phyloP scores from a whole-genome alignment of 192 early-diverging fungal genomes.

The Coemansia furcata region DNA sequence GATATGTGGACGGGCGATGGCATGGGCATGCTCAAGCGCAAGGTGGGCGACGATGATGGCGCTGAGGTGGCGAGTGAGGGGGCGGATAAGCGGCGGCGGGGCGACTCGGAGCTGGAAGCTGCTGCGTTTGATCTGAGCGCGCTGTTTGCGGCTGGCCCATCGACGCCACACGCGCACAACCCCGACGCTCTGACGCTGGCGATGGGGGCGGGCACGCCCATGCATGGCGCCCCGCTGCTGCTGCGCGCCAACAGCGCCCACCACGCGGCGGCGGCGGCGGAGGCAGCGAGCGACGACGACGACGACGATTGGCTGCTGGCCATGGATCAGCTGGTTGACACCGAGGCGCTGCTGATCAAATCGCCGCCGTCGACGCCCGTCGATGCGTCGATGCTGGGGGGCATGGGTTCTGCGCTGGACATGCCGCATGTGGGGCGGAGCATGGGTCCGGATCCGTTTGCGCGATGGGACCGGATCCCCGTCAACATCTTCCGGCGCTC shows the following conservation, averaged over 20 bases:
- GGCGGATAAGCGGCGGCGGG: conserved; percentile 1
- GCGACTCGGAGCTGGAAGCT: not conserved
- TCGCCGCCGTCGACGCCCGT: conserved; percentile 47
- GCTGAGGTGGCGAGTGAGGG: not conserved
- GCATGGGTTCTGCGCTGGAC: not conserved
- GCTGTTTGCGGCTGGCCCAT: conserved; percentile 11
- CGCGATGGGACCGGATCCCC: conserved; percentile 52
- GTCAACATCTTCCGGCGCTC: conserved; percentile 53
- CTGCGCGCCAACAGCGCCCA: not conserved
- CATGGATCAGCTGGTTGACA: conserved; percentile 52
- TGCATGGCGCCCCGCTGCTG: conserved; percentile 7
- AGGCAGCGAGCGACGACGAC: not conserved
- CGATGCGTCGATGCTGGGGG: conserved; percentile 2
- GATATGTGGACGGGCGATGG: not conserved
- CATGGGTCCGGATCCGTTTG: conserved; percentile 22
- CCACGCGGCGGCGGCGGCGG: not conserved
- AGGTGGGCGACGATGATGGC: not conserved
- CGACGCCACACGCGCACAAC: not conserved
- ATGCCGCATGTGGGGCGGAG: not conserved
- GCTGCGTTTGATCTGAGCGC: conserved; percentile 9
- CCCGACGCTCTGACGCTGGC: not conserved
- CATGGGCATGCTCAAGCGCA: conserved; percentile 18
- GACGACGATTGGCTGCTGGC: conserved; percentile 38
- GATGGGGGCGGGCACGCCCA: conserved; percentile 35
- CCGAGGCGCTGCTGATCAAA: conserved; percentile 44